Evolutionary conservation across 129 eudicot species (phyloP).

Genomic region (Flaveria bidentis): DNA sequence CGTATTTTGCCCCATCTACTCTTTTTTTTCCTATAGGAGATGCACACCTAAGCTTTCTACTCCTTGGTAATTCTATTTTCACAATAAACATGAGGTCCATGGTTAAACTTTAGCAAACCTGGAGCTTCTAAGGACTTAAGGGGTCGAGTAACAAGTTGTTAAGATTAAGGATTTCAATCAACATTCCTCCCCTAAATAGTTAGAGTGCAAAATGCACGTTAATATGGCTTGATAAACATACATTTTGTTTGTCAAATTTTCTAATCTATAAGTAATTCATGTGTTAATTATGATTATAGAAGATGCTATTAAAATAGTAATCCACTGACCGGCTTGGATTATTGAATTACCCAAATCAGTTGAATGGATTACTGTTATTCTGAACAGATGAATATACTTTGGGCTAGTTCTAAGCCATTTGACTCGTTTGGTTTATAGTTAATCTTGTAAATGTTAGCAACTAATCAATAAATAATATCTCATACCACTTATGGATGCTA

Average conservation of each 20-base stretch:
- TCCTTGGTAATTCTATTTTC: background rate
- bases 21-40: background rate
- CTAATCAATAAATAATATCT: background rate
- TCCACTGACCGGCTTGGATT: background rate
- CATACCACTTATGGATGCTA: too few relatives aligned
- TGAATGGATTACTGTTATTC: background rate
- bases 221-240: background rate
- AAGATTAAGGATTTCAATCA: background rate
- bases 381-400: background rate
- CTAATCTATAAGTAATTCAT: background rate
- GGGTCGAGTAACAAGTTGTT: background rate
- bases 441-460: background rate
- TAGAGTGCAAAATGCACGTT: background rate
- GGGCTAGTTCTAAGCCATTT: background rate
- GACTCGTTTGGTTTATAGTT: background rate
- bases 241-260: background rate
- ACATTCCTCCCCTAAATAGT: background rate
- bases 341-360: too few relatives aligned
- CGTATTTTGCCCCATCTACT: background rate
- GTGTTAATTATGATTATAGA: background rate
- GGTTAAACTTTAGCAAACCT: background rate
- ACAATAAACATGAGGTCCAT: background rate
- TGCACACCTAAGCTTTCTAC: conserved; percentile 10
- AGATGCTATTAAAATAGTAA: background rate
- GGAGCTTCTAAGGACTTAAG: background rate